These are phyloP conservation scores for Fusarium praegraminearum DNA, from an alignment of 2,329 filamentous ascomycete species.

Conservation along the genomic window DNA sequence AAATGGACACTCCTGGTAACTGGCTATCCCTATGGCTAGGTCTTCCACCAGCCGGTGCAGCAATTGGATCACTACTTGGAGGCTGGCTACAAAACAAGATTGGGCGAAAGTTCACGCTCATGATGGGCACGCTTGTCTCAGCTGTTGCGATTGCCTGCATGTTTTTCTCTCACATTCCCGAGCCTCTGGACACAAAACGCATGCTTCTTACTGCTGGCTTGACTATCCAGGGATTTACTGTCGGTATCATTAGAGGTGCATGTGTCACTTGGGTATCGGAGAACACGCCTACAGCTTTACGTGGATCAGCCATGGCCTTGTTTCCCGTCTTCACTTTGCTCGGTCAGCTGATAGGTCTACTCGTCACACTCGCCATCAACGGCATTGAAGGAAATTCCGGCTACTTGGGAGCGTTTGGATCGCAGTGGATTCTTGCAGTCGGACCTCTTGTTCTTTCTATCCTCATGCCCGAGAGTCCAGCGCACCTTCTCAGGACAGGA, in stretches of 20 bases:
- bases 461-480: conserved; percentile 48
- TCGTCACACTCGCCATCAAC: conserved; percentile 44
- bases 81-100: conserved; percentile 49
- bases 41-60: conserved; percentile 41
- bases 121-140: conserved; percentile 45
- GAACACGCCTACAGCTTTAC: conserved; percentile 45
- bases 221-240: conserved; percentile 45
- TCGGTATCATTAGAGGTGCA: conserved; percentile 45
- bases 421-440: conserved; percentile 42
- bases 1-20: conserved; percentile 42
- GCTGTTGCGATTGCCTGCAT: conserved; percentile 42
- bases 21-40: conserved; percentile 50
- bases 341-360: conserved; percentile 45
- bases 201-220: conserved; percentile 46
- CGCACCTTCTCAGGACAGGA: conserved; percentile 38
- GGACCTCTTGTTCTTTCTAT: conserved; percentile 41
- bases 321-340: conserved; percentile 47
- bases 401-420: conserved; percentile 46
- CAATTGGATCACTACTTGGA: conserved; percentile 42
- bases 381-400: conserved; percentile 27
- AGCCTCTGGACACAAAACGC: conserved; percentile 26
- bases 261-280: conserved; percentile 56
- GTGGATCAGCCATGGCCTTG: conserved; percentile 47
- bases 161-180: conserved; percentile 46
- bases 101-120: conserved; percentile 45